Conservation (phyloP, 129 eudicot species). For the Escallonia rubra region DNA sequence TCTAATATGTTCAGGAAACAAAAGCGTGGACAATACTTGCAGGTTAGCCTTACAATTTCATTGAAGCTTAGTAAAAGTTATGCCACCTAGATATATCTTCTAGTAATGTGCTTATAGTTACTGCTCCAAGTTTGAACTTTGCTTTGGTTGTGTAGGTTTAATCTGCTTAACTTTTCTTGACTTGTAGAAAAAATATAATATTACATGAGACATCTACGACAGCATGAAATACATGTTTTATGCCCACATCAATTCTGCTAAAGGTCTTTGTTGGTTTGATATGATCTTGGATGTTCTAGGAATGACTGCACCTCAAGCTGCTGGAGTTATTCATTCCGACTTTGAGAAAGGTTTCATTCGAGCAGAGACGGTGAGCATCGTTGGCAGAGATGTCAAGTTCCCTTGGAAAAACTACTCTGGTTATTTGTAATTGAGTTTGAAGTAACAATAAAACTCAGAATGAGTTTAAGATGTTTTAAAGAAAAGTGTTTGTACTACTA, state of each 20-base stretch:
- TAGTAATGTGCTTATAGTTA: neutral
- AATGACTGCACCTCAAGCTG: conserved; percentile 99
- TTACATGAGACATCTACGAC: too few species aligned
- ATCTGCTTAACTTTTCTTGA: neutral
- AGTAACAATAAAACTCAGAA: too few species aligned
- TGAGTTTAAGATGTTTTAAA: too few species aligned
- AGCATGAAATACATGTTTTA: too few species aligned
- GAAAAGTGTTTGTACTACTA: too few species aligned
- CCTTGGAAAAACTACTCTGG: too few species aligned
- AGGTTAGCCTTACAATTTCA: conserved; percentile 38
- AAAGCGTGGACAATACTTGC: conserved; percentile 98
- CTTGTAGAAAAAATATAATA: too few species aligned
- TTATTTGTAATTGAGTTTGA: too few species aligned
- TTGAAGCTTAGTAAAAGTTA: conserved; percentile 1
- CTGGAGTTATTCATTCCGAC: conserved; percentile 98
- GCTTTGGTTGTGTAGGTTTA: too few species aligned
- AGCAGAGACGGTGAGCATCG: conserved; percentile 83
- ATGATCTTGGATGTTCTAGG: conserved; percentile 40
- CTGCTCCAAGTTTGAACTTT: too few species aligned
- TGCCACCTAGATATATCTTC: neutral
- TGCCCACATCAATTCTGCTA: neutral
- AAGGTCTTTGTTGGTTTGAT: conserved; percentile 1
- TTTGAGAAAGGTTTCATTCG: conserved; percentile 97
- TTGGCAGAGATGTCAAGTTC: conserved; percentile 2
- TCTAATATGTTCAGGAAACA: conserved; percentile 52